Conservation (phyloP, 305 asterid genomes). For the Fraxinus sp. region DNA sequence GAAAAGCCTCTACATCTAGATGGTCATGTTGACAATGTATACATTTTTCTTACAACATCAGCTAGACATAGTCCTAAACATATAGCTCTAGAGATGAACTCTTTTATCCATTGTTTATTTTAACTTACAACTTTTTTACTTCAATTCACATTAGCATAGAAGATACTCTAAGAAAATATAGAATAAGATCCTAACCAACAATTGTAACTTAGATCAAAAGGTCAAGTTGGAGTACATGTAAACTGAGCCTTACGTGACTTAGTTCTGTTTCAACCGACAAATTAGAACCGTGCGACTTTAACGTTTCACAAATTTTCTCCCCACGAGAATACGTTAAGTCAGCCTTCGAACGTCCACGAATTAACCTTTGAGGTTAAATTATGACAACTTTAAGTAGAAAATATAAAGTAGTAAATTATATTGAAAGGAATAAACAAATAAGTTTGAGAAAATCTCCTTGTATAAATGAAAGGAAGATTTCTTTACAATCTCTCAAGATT, state of each 20-base stretch:
- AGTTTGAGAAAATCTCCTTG: not conserved
- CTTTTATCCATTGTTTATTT: not conserved
- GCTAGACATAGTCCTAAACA: not conserved
- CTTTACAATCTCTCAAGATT: not conserved
- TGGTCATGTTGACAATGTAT: not conserved
- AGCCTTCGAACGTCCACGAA: not conserved
- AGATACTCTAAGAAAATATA: not conserved
- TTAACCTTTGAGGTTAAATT: not conserved
- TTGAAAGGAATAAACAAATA: not conserved
- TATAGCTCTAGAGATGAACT: not conserved
- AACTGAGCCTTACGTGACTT: not conserved
- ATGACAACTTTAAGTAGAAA: not conserved
- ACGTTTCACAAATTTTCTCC: not conserved
- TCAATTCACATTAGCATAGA: not conserved
- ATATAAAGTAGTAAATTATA: no score
- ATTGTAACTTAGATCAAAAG: not conserved
- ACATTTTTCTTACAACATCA: not conserved
- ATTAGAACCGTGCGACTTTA: not conserved
- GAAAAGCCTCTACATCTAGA: not conserved
- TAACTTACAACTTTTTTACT: not conserved
- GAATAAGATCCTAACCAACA: not conserved
- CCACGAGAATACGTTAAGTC: not conserved
- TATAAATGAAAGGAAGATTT: not conserved
- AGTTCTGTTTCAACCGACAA: not conserved
- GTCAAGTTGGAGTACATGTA: not conserved